phyloP scores from a whole-genome alignment of 805 yeast species.

The Spathaspora passalidarum region DNA sequence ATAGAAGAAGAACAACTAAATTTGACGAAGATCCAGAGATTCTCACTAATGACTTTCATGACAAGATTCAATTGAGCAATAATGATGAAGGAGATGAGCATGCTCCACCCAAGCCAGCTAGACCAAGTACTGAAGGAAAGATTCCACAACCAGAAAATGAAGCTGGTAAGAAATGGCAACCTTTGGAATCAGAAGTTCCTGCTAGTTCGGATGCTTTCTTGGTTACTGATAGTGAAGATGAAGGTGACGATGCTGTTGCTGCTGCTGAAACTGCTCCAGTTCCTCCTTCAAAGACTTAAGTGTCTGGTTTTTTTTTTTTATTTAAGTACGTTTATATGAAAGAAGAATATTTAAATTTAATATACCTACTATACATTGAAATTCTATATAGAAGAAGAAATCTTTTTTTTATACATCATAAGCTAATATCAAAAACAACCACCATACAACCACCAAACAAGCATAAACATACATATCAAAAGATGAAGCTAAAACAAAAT shows the following conservation, averaged over 20 bases:
- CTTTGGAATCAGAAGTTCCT: slow-evolving; percentile 35
- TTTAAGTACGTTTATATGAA: background rate
- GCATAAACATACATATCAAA: slow-evolving; percentile 1
- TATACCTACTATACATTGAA: background rate
- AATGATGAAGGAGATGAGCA: slow-evolving; percentile 17
- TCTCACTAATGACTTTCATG: slow-evolving; percentile 48
- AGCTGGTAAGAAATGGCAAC: slow-evolving; percentile 32
- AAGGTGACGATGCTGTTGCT: slow-evolving; percentile 17
- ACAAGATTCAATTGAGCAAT: slow-evolving; percentile 42
- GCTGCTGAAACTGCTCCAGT: slow-evolving; percentile 1
- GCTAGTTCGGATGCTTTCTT: slow-evolving; percentile 42
- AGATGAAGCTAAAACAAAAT: background rate
- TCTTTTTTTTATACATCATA: background rate
- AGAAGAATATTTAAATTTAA: background rate
- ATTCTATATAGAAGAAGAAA: background rate
- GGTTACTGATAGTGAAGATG: slow-evolving; percentile 44
- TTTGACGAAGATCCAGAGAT: slow-evolving; percentile 58
- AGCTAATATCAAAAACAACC: background rate
- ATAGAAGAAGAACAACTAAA: slow-evolving; percentile 17
- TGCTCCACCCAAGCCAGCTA: slow-evolving; percentile 9
- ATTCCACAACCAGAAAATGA: slow-evolving; percentile 1
- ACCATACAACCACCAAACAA: background rate
- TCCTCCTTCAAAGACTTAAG: slow-evolving; percentile 8
- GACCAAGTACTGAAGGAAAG: slow-evolving; percentile 4
- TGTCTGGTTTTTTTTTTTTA: background rate